Base-by-base conservation (phyloP, 2,329 filamentous ascomycete species). In the Colletotrichum godetiae region DNA sequence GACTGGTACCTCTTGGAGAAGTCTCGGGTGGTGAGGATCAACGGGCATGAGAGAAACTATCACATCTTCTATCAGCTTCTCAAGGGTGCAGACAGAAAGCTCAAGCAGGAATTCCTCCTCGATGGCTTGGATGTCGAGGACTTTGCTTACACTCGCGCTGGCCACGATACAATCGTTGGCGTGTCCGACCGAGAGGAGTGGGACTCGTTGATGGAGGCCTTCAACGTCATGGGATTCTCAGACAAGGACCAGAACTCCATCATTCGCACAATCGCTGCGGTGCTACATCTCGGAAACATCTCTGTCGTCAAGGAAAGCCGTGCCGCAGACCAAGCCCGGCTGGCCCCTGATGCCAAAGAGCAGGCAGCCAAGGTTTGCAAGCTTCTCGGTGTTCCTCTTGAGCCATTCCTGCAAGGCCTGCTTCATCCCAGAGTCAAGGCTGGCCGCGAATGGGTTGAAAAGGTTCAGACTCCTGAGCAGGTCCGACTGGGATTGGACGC, bases 1-100 rank as follows among this genome's bases (percentile, higher is more conserved):
- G 95, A 99, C 81, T 99, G 97, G 97, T 99, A 98, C 83, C 88
- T 99, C 0, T 86, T 99, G 15, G 97, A 99, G 80, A 99, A 99
- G 83, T 99, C 97, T n/a, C 91, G 97, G 77, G 97, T 99, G 8
- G 96, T 99, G 24, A 92, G 92, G 55, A 90, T 98, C 74, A 98
- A 97, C 79, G 81, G 90, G 0, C 93, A 95, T 69, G 97, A 99
- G 84, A 92, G 97, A 67, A 99, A 97, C 79, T 99, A 99, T 81
- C 97, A 99, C 81, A 88, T 99, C 68, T 99, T 99, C 82, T 99
- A 99, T 80, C 97, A 99, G 82, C 88, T 99, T 19, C 86, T 99
- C 4, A 94, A 93, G 77, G 97, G 97, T 29, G 95, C 95, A 0
- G 93, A 95, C 79, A 83, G 85, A 29, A 86, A 88, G 60, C 90